Evolutionary conservation across 305 asterid species (phyloP).

Genomic region (Salvia sclarea): DNA sequence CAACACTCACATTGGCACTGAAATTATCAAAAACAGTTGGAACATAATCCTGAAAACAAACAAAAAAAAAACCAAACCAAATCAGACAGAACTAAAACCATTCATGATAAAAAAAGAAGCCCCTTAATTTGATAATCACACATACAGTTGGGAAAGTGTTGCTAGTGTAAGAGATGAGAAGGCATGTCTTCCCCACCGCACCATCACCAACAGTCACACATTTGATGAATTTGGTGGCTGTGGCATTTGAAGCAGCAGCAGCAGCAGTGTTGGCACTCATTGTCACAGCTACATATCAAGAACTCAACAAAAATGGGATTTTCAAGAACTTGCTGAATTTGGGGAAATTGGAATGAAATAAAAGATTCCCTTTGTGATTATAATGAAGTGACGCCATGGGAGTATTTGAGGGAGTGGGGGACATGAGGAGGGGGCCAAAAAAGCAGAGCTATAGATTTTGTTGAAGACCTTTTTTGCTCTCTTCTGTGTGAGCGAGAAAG

Average conservation of each 20-base stretch:
- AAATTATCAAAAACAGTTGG: constrained; percentile 89
- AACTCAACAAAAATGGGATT: constrained; percentile 16
- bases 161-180: constrained; percentile 82
- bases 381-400: constrained; percentile 30
- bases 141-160: constrained; percentile 82
- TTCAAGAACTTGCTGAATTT: constrained; percentile 9
- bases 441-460: constrained; percentile 44
- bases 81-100: background rate
- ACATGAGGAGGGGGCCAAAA: constrained; percentile 44
- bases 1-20: constrained; percentile 79
- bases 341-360: background rate
- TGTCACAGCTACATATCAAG: constrained; percentile 31
- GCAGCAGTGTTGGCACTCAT: constrained; percentile 48
- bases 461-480: constrained; percentile 30
- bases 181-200: constrained; percentile 89
- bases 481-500: constrained; percentile 41
- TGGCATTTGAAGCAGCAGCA: constrained; percentile 41
- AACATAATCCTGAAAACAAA: constrained; percentile 68
- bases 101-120: background rate
- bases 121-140: background rate
- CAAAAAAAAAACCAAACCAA: constrained; percentile 20
- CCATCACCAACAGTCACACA: constrained; percentile 95
- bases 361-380: background rate
- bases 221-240: constrained; percentile 71
- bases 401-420: constrained; percentile 43